Percentiles rank a stretch among this genome's conserved stretches.
These are phyloP conservation scores for Debaryomyces castellii DNA, from an alignment of 805 yeast genomes.

Conservation along the genomic window DNA sequence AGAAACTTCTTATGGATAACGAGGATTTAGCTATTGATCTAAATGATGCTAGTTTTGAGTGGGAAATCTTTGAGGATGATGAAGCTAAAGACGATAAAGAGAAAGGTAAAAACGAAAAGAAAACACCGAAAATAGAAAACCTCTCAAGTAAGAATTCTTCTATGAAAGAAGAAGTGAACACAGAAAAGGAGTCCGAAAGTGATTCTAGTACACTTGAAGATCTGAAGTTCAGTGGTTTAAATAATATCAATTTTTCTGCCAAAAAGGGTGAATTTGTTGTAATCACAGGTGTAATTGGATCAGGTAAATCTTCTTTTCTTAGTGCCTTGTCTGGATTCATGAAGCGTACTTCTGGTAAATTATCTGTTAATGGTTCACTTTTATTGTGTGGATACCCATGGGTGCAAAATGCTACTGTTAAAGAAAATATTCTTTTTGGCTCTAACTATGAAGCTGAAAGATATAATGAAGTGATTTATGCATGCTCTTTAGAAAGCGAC, in stretches of 20 bases:
- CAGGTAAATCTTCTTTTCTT: conserved; percentile 37
- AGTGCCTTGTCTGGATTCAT: conserved; percentile 38
- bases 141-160: not conserved
- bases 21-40: conserved; percentile 21
- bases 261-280: conserved; percentile 35
- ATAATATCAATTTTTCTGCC: conserved; percentile 21
- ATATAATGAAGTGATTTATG: conserved; percentile 26
- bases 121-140: not conserved
- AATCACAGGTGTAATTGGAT: conserved; percentile 36
- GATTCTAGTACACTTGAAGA: conserved; percentile 13
- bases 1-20: conserved; percentile 20
- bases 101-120: not conserved
- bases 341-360: conserved; percentile 29
- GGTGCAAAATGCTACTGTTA: conserved; percentile 36
- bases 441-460: conserved; percentile 16
- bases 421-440: conserved; percentile 34
- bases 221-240: conserved; percentile 26
- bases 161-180: not conserved
- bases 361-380: conserved; percentile 28
- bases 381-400: conserved; percentile 35
- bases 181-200: conserved; percentile 9
- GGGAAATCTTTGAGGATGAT: conserved; percentile 23
- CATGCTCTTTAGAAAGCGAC: conserved; percentile 32
- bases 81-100: not conserved
- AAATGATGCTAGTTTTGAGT: conserved; percentile 23